A percentile compares a stretch with the other conserved stretches of the same genome.
These are phyloP conservation scores for Solanum chiquidenum DNA, from an alignment of 257 asterid species.

Conservation along the genomic window DNA sequence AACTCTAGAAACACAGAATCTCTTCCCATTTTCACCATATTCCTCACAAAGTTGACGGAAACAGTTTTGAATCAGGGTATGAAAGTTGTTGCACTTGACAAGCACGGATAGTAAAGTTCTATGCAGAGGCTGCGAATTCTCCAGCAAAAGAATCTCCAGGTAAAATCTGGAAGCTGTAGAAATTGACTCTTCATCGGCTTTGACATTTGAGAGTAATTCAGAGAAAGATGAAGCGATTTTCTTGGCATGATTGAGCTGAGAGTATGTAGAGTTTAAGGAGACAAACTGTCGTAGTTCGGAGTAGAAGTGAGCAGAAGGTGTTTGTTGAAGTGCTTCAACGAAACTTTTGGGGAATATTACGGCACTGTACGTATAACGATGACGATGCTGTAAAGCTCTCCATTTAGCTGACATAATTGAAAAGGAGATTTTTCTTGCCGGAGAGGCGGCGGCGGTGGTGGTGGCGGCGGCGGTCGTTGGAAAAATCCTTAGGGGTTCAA, in stretches of 20 bases:
- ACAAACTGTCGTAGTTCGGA: slow-evolving; percentile 43
- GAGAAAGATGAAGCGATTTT: slow-evolving; percentile 51
- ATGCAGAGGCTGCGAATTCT: slow-evolving; percentile 77
- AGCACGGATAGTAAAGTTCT: slow-evolving; percentile 64
- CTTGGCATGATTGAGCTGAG: slow-evolving; percentile 76
- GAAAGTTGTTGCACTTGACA: slow-evolving; percentile 48
- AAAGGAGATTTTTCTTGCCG: neutral
- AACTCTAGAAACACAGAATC: slow-evolving; percentile 77
- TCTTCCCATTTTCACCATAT: slow-evolving; percentile 59
- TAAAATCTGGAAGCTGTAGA: slow-evolving; percentile 44
- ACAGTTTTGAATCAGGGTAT: slow-evolving; percentile 32
- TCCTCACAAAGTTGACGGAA: slow-evolving; percentile 58
- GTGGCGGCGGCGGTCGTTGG: neutral
- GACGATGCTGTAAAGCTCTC: slow-evolving; percentile 99
- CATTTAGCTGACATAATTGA: slow-evolving; percentile 72
- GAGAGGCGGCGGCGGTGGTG: neutral
- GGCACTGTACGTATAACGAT: slow-evolving; percentile 75
- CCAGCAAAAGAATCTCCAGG: slow-evolving; percentile 66
- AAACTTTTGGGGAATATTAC: slow-evolving; percentile 56
- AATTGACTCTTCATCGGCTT: slow-evolving; percentile 24
- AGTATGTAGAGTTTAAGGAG: slow-evolving; percentile 68
- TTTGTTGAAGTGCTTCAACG: slow-evolving; percentile 50
- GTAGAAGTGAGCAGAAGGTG: slow-evolving; percentile 39
- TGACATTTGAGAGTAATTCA: slow-evolving; percentile 34
- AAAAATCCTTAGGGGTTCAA: neutral